A percentile compares a stretch with the other conserved stretches of the same genome.
Conservation (phyloP, 345 rosid genomes). For the Brassica carinata region DNA sequence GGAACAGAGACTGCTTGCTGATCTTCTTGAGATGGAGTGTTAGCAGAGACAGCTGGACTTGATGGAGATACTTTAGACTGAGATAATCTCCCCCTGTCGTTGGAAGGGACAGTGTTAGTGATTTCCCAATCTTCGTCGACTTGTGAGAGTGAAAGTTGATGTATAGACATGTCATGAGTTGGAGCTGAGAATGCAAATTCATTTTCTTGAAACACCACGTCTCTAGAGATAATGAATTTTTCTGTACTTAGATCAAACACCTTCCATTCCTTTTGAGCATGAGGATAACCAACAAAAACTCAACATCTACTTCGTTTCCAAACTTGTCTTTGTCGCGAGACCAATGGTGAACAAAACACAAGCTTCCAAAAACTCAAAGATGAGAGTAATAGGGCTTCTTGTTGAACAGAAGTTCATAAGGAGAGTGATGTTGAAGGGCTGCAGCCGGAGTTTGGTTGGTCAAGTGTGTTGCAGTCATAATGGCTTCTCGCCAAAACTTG, state of each 20-base stretch:
- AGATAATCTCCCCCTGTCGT: too few relatives aligned
- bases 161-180: too few relatives aligned
- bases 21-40: too few relatives aligned
- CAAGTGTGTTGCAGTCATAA: too few relatives aligned
- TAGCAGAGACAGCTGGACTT: too few relatives aligned
- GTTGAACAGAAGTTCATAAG: not conserved
- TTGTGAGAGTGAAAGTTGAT: too few relatives aligned
- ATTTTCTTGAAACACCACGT: not conserved
- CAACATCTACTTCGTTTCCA: not conserved
- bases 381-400: not conserved
- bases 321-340: not conserved
- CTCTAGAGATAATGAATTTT: not conserved
- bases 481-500: too few relatives aligned
- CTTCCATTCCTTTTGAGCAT: not conserved
- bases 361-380: not conserved
- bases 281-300: not conserved
- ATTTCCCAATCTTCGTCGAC: too few relatives aligned
- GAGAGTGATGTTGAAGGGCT: not conserved
- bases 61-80: too few relatives aligned
- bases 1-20: too few relatives aligned
- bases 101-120: too few relatives aligned
- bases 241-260: not conserved
- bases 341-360: not conserved
- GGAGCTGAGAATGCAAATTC: too few relatives aligned
- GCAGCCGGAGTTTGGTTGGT: not conserved